Percentiles rank a stretch among this genome's conserved stretches.
Evolutionary conservation across 2,329 filamentous ascomycete species (phyloP).

Genomic region (Colletotrichum acutatum): DNA sequence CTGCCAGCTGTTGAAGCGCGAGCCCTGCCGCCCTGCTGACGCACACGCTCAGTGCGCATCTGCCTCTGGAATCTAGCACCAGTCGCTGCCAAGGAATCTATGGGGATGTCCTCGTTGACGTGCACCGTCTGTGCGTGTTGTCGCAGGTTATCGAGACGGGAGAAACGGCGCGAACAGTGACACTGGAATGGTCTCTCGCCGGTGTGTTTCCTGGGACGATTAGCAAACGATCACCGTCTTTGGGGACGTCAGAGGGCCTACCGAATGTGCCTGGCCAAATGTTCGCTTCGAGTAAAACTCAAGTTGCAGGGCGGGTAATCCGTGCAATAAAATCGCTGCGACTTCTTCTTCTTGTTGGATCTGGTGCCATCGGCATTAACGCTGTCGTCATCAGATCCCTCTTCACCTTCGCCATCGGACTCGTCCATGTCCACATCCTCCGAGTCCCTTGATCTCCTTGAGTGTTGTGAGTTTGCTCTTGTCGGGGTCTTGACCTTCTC

Average conservation of each 20-base stretch:
- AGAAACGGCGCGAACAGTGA: slow-evolving; percentile 93
- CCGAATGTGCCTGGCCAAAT: slow-evolving; percentile 94
- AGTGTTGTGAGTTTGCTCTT: slow-evolving; percentile 69
- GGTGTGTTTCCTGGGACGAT: slow-evolving; percentile 82
- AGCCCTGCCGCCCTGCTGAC: slow-evolving; percentile 77
- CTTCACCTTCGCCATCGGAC: slow-evolving; percentile 73
- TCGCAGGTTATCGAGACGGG: slow-evolving; percentile 90
- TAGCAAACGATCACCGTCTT: not conserved
- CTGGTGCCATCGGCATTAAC: slow-evolving; percentile 73
- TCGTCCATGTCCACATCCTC: slow-evolving; percentile 83
- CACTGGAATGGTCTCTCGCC: slow-evolving; percentile 97
- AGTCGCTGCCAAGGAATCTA: slow-evolving; percentile 91
- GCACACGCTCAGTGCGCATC: slow-evolving; percentile 86
- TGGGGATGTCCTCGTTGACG: slow-evolving; percentile 95
- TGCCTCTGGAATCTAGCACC: slow-evolving; percentile 93
- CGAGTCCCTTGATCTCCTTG: slow-evolving; percentile 69
- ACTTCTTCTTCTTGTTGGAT: slow-evolving; percentile 93
- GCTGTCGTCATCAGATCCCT: slow-evolving; percentile 73
- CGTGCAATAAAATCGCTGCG: slow-evolving; percentile 94
- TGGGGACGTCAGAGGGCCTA: slow-evolving; percentile 49
- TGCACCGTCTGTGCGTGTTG: slow-evolving; percentile 99
- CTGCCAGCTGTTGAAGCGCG: slow-evolving; percentile 83
- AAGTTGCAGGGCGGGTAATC: slow-evolving; percentile 94
- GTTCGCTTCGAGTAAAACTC: slow-evolving; percentile 96
- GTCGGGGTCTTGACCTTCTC: slow-evolving; percentile 54